Evolutionary conservation across 1,284 basidiomycete genomes (phyloP).

Genomic region (Ganoderma boninense): DNA sequence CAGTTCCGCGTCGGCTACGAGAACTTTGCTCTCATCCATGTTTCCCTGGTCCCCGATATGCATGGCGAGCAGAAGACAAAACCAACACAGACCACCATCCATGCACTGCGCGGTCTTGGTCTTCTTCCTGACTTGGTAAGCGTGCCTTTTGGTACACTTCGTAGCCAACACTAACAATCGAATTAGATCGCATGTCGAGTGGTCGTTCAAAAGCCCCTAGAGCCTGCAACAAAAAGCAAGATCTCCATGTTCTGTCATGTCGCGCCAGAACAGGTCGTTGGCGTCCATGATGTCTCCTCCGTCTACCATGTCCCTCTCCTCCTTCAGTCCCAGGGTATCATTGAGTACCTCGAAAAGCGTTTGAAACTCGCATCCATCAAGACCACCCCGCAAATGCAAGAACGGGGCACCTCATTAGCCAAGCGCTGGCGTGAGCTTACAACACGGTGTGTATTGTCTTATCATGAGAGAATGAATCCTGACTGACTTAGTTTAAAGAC

Average conservation of each 20-base stretch:
- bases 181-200: conserved; percentile 91
- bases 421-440: conserved; percentile 89
- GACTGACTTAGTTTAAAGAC: conserved; percentile 51
- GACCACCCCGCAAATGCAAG: conserved; percentile 64
- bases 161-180: not conserved
- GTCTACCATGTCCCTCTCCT: conserved; percentile 98
- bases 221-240: conserved; percentile 90
- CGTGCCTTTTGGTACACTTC: conserved; percentile 18
- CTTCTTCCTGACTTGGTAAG: conserved; percentile 91
- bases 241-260: conserved; percentile 99
- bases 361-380: conserved; percentile 75
- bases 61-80: conserved; percentile 99
- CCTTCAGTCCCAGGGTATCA: conserved; percentile 91
- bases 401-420: conserved; percentile 73
- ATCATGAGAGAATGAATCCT: too few species aligned
- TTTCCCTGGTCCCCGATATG: conserved; percentile 98
- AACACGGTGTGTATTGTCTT: conserved; percentile 52
- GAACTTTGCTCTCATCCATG: conserved; percentile 98
- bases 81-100: conserved; percentile 97
- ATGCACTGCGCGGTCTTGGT: conserved; percentile 93
- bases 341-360: conserved; percentile 86
- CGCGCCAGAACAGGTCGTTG: conserved; percentile 91
- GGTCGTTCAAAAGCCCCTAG: conserved; percentile 76
- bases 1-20: conserved; percentile 98
- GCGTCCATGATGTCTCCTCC: conserved; percentile 95